Evolutionary conservation across 495 filamentous ascomycete species (phyloP).

Genomic region (Bombardia bombarda): DNA sequence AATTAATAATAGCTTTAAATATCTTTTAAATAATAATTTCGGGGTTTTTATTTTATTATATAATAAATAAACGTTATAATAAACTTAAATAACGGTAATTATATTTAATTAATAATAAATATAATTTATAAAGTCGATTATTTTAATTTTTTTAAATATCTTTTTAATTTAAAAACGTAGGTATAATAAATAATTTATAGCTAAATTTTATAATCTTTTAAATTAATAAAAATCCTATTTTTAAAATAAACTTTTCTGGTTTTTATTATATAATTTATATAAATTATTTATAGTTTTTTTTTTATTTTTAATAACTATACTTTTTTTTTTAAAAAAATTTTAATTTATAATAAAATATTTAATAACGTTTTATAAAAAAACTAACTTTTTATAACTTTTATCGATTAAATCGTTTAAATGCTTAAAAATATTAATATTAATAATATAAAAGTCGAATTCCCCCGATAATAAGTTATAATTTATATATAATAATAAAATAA

Average conservation of each 20-base stretch:
- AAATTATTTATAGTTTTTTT: not conserved
- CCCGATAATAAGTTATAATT: not conserved
- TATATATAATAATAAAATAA: not conserved
- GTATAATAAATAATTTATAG: not conserved
- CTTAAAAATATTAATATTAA: not conserved
- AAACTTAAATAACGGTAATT: too few relatives aligned
- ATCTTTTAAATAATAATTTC: not conserved
- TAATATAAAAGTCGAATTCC: not conserved
- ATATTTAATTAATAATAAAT: not conserved
- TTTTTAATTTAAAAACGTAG: not conserved
- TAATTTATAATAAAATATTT: not conserved
- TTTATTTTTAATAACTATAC: not conserved
- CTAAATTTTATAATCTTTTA: not conserved
- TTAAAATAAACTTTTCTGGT: not conserved
- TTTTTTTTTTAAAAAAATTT: not conserved
- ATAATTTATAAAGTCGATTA: too few relatives aligned
- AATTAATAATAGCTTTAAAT: not conserved
- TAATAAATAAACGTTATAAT: not conserved
- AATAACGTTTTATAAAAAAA: not conserved
- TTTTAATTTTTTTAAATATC: not conserved
- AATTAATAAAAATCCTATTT: not conserved
- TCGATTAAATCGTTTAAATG: not conserved
- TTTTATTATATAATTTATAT: not conserved
- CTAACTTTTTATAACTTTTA: not conserved
- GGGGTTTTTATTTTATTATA: not conserved